Percentiles rank a stretch among this genome's conserved stretches.
These are phyloP conservation scores for Tagetes patula DNA, from an alignment of 129 eudicot species.

Conservation along the genomic window DNA sequence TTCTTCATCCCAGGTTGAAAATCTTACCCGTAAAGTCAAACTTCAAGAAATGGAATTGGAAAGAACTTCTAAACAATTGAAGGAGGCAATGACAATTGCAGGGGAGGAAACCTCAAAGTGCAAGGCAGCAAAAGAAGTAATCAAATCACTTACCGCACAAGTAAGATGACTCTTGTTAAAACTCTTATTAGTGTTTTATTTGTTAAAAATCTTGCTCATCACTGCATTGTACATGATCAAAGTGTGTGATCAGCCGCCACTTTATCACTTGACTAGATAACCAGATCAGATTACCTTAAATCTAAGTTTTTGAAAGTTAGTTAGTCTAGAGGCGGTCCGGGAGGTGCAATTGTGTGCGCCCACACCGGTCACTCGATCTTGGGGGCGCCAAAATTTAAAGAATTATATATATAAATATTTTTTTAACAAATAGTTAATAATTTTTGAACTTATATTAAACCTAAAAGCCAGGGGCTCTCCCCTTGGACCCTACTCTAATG, in stretches of 20 bases:
- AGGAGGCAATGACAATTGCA: constrained; percentile 84
- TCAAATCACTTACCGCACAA: constrained; percentile 93
- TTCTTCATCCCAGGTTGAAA: constrained; percentile 61
- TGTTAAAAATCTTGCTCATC: constrained; percentile 10
- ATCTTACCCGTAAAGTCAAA: constrained; percentile 68
- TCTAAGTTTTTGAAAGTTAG: not conserved
- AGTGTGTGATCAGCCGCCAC: not conserved
- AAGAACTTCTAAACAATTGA: constrained; percentile 68
- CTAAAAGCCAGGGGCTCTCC: too few relatives aligned
- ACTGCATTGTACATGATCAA: not conserved
- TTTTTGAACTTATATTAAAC: too few relatives aligned
- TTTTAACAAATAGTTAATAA: too few relatives aligned
- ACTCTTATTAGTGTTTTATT: constrained; percentile 9
- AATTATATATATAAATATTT: too few relatives aligned
- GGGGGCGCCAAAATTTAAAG: too few relatives aligned
- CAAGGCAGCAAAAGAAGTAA: constrained; percentile 97
- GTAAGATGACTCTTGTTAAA: constrained; percentile 35
- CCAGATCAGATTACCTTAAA: not conserved
- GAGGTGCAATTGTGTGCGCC: too few relatives aligned
- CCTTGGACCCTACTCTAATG: too few relatives aligned
- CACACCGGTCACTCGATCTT: too few relatives aligned
- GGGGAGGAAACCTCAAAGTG: constrained; percentile 93
- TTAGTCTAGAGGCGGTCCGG: too few relatives aligned
- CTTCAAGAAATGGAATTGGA: constrained; percentile 81
- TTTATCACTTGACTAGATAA: not conserved